phyloP scores from a whole-genome alignment of 2,329 filamentous ascomycete genomes.

The Colletotrichum trifolii region DNA sequence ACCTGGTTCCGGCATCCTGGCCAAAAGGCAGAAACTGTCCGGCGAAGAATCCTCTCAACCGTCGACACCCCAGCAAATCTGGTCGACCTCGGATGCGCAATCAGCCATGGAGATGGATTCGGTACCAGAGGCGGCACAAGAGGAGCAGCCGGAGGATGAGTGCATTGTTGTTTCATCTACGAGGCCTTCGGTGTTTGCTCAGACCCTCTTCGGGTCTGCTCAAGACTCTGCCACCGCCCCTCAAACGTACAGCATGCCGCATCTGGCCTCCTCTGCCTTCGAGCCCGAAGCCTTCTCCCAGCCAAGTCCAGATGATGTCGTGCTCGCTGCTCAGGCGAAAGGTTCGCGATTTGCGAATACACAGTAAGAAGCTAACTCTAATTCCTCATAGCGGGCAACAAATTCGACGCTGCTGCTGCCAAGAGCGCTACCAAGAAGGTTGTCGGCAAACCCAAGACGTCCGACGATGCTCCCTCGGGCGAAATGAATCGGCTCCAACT shows the following conservation, averaged over 20 bases:
- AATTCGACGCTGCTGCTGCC: conserved; percentile 48
- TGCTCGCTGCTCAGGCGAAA: conserved; percentile 89
- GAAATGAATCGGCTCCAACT: conserved; percentile 55
- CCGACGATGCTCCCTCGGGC: conserved; percentile 38
- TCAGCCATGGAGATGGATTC: conserved; percentile 31
- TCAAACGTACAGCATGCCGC: conserved; percentile 58
- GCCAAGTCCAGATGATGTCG: conserved; percentile 92
- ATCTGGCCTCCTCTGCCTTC: conserved; percentile 60
- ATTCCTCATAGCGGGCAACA: conserved; percentile 65
- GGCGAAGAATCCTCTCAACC: conserved; percentile 34
- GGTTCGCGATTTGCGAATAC: conserved; percentile 74
- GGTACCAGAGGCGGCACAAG: neutral
- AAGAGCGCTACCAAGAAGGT: conserved; percentile 52
- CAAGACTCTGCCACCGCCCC: conserved; percentile 39
- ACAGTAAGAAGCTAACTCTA: conserved; percentile 64
- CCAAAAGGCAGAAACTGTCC: conserved; percentile 39
- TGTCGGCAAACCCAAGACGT: conserved; percentile 48
- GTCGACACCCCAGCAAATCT: neutral
- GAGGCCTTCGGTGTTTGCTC: conserved; percentile 67
- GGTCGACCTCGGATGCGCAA: neutral
- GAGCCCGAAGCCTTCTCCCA: conserved; percentile 76
- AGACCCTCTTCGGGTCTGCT: conserved; percentile 60
- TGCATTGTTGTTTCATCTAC: conserved; percentile 37
- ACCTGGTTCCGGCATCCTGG: conserved; percentile 35
- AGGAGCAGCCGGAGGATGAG: conserved; percentile 14